Conservation (phyloP, 176 grass and related monocot species). For the Poa annua region DNA sequence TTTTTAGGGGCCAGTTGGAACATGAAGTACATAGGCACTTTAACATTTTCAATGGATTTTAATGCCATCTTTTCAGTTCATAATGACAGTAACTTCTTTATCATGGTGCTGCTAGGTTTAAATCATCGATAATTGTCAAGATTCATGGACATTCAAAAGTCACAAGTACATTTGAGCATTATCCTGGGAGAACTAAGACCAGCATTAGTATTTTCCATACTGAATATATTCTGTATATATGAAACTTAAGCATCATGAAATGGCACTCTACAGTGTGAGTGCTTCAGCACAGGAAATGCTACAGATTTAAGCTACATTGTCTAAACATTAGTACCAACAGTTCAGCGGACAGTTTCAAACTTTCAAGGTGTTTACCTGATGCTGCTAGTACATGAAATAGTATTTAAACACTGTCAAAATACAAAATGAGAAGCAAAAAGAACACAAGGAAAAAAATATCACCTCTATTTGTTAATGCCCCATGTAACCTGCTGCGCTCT, state of each 20-base stretch:
- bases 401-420: not conserved
- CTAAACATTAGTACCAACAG: conserved; percentile 7
- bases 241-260: not conserved
- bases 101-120: too few species aligned
- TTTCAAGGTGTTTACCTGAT: not conserved
- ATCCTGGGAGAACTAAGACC: too few species aligned
- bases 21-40: too few species aligned
- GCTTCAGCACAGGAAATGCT: not conserved
- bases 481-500: conserved; percentile 64
- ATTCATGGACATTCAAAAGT: too few species aligned
- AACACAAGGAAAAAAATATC: conserved; percentile 30
- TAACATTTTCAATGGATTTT: too few species aligned
- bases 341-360: not conserved
- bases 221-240: too few species aligned
- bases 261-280: not conserved
- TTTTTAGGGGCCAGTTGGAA: too few species aligned
- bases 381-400: conserved; percentile 12
- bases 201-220: too few species aligned
- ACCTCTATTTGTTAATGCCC: conserved; percentile 82
- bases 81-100: too few species aligned
- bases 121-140: too few species aligned
- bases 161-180: too few species aligned
- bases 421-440: conserved; percentile 22
- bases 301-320: conserved; percentile 27
- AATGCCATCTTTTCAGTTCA: too few species aligned